These are phyloP conservation scores for Candida tallmaniae DNA, from an alignment of 805 yeast genomes.

Conservation along the genomic window DNA sequence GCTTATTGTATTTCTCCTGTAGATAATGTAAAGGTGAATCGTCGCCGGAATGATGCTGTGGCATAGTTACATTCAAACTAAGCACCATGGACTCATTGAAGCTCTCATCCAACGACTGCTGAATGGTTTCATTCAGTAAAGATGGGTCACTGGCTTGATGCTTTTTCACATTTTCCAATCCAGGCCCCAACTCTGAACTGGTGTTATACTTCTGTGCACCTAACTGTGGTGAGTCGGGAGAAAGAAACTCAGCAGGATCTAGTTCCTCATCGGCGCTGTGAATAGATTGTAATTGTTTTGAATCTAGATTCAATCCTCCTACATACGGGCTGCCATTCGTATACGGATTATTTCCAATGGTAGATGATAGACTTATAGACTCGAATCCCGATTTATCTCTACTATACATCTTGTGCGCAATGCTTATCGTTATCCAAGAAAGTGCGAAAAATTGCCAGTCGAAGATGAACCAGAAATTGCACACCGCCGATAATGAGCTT, in stretches of 20 bases:
- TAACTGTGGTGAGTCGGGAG: conserved; percentile 13
- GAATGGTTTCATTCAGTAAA: conserved; percentile 8
- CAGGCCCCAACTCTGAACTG: no score
- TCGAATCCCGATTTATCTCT: conserved; percentile 8
- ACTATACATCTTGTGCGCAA: neutral
- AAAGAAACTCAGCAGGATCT: conserved; percentile 23
- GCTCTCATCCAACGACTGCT: conserved; percentile 4
- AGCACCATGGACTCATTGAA: conserved; percentile 2
- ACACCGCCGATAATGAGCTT: no score
- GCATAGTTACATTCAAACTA: conserved; percentile 6
- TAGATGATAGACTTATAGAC: conserved; percentile 12
- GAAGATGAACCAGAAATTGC: no score
- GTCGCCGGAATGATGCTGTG: neutral
- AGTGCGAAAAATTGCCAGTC: no score
- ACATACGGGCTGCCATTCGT: no score
- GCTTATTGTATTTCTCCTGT: conserved; percentile 6
- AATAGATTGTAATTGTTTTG: no score
- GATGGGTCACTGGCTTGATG: no score
- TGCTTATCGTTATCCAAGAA: no score
- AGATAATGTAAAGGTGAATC: conserved; percentile 8
- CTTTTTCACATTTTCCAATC: no score
- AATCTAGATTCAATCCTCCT: no score
- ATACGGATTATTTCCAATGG: conserved; percentile 6
- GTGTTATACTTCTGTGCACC: no score
- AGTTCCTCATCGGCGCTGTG: no score